These are phyloP conservation scores for Mycena leptocephala DNA, from an alignment of 768 basidiomycete genomes.

Conservation along the genomic window DNA sequence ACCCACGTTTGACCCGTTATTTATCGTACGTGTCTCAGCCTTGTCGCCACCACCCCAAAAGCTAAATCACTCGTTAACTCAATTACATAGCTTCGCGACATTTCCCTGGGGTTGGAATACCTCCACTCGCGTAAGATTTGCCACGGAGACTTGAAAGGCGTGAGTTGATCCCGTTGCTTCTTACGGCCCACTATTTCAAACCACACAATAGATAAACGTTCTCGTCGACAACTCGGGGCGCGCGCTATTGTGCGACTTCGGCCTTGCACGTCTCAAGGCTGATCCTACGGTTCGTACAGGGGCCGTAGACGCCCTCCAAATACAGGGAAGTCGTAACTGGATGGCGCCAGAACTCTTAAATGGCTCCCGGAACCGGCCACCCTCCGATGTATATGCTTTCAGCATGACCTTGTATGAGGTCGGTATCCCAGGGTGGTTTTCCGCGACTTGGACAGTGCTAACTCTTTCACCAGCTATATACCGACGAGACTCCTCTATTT, in stretches of 20 bases:
- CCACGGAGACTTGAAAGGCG: background rate
- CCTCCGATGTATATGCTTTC: too few relatives aligned
- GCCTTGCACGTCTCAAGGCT: background rate
- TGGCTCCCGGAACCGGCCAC: too few relatives aligned
- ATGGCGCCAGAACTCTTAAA: too few relatives aligned
- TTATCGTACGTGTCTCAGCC: background rate
- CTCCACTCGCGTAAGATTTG: background rate
- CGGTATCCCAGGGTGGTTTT: too few relatives aligned
- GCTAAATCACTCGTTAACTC: background rate
- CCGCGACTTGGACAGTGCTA: too few relatives aligned
- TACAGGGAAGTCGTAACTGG: background rate
- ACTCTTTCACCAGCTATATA: too few relatives aligned
- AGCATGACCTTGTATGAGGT: too few relatives aligned
- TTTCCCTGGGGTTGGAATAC: background rate
- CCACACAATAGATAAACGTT: background rate
- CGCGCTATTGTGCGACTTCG: background rate
- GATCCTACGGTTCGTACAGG: background rate
- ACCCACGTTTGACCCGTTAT: background rate
- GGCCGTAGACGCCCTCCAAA: background rate
- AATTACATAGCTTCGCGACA: background rate
- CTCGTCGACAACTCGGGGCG: background rate
- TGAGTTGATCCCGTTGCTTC: background rate
- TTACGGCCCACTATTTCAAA: too few relatives aligned
- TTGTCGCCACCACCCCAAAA: too few relatives aligned
- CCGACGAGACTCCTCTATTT: too few relatives aligned